Base-by-base conservation (phyloP, 2,329 filamentous ascomycete species). In the Zelopaecilomyces penicillatus region DNA sequence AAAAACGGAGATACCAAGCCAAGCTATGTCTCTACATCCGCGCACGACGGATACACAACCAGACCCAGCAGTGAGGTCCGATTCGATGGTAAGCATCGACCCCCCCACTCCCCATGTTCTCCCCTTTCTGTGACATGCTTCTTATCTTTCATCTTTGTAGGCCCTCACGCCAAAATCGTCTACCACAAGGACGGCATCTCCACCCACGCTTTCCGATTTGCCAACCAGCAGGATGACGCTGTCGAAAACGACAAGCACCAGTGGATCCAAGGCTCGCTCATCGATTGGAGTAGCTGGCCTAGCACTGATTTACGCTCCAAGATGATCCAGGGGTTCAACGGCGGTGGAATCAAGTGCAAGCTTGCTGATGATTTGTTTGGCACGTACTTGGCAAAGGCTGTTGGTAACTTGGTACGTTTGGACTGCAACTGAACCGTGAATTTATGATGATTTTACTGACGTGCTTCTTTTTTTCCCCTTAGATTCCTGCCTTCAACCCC, bases 141-240 rank as follows among this genome's bases (percentile, higher is more conserved):
- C 19, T 19, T 19, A 19, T 34, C 32, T 34, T 9, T 9, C 12
- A 34, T 12, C 32, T 28, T 9, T n/a, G 29, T 26, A 50, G 50
- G 32, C 10, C 27, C 38, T 30, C 45, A 46, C 31, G 29, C 60
- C 37, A 64, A 63, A 50, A 47, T 64, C 31, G 57, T 64, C 5
- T 65, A 63, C 49, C 60, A 64, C 54, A 64, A 64, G 50, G 55
- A 60, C 47, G 62, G 61, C 1, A 36, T n/a, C 4, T 46, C 49
- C 41, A 64, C 62, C 34, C 62, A 65, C 47, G 53, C 50, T 28
- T 60, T 64, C 48, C 59, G 62, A 11, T 62, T 62, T 31, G 53
- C 49, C 33, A 44, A 48, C 27, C 36, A 42, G 5, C 28, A 42
- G 10, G 53, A 56, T 39, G 47, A 56, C 26, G 30, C 41, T 19